Base-by-base conservation (phyloP, 208 protist species). In the Trypanosoma congolense region DNA sequence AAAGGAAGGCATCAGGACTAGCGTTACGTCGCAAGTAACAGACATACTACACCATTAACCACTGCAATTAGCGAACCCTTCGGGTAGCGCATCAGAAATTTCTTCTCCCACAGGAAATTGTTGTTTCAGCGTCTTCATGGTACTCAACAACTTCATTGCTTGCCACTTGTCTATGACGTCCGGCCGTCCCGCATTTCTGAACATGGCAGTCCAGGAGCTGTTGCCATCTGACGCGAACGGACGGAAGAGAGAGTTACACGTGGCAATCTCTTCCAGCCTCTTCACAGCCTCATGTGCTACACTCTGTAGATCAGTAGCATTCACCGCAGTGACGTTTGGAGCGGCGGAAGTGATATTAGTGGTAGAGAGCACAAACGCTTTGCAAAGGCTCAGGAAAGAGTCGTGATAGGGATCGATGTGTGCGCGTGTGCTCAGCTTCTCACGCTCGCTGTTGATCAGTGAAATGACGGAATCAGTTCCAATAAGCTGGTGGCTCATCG, bases 321-420 rank as follows among this genome's bases (percentile, higher is more conserved):
- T 38, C 12, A 12, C 9, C 12, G 33, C 9, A 38, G 33, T 38
- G 33, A 12, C 9, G 33, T 6, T 16, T 6, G 33, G 12, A 12
- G 6, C 33, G 3, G 38, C 19, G 14, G 45, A n/a, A n/a, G n/a
- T n/a, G n/a, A n/a, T n/a, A n/a, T n/a, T n/a, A n/a, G n/a, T n/a
- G n/a, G n/a, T n/a, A n/a, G n/a, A 28, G 5, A 29, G 41, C 24
- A 61, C 45, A 65, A 73, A 85, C 8, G 50, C 67, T 33, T 92
- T 73, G 18, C 76, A 56, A 2, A 89, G 61, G 16, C 43, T 29
- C n/a, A 89, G 60, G 18, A 79, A 16, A 16, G 58, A 29, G 4
- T 4, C 14, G 53, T 83, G 69, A 14, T 65, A 38, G 18, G 51
- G 40, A 58, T 81, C 72, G 0, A 54, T 45, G 28, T 68, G 33